A percentile compares a stretch with the other conserved stretches of the same genome.
phyloP scores from a whole-genome alignment of 495 filamentous ascomycete species.

The Rhizodiscina lignyota region DNA sequence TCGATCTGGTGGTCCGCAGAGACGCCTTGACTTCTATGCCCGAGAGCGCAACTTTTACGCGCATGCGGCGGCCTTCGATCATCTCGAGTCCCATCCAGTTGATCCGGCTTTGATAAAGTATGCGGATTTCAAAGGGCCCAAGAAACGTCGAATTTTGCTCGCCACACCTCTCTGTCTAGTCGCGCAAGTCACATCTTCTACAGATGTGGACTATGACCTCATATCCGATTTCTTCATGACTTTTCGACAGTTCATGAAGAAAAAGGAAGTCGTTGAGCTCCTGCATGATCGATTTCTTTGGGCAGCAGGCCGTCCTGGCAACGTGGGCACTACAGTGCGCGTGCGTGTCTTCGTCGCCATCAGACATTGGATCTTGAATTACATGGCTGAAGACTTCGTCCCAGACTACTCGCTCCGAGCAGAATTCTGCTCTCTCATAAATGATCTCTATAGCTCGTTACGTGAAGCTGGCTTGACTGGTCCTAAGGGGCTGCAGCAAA shows the following conservation, averaged over 20 bases:
- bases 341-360: slow-evolving; percentile 93
- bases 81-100: too few species aligned
- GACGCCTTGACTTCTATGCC: too few species aligned
- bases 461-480: slow-evolving; percentile 19
- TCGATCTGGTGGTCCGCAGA: too few species aligned
- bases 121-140: too few species aligned
- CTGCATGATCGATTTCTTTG: slow-evolving; percentile 72
- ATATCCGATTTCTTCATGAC: slow-evolving; percentile 98
- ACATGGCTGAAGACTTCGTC: slow-evolving; percentile 91
- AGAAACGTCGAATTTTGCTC: too few species aligned
- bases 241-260: slow-evolving; percentile 68
- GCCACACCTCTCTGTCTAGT: slow-evolving; percentile 85
- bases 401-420: slow-evolving; percentile 61
- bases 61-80: too few species aligned
- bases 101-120: too few species aligned
- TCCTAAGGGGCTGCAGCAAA: slow-evolving; percentile 72
- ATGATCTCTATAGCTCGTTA: slow-evolving; percentile 52
- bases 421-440: slow-evolving; percentile 69
- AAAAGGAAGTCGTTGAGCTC: slow-evolving; percentile 60
- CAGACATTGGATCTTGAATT: slow-evolving; percentile 96
- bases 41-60: too few species aligned
- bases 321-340: slow-evolving; percentile 77
- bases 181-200: slow-evolving; percentile 93
- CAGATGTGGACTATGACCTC: slow-evolving; percentile 92
- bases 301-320: slow-evolving; percentile 67